Evolutionary conservation across 2,329 filamentous ascomycete genomes (phyloP).

Genomic region (Exophiala dermatitidis): DNA sequence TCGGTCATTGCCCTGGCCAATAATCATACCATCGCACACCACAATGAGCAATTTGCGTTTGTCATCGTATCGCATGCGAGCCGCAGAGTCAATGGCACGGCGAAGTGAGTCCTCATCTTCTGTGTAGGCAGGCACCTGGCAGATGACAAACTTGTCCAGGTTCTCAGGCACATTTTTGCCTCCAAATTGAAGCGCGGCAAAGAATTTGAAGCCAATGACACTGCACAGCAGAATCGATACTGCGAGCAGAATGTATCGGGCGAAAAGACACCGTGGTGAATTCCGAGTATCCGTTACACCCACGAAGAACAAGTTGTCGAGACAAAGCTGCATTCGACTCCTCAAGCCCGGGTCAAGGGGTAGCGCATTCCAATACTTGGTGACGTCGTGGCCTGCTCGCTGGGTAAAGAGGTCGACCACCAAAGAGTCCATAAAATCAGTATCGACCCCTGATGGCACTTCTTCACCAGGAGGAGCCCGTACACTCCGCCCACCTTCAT

Average conservation of each 20-base stretch:
- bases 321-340: constrained; percentile 66
- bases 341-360: constrained; percentile 51
- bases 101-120: constrained; percentile 97
- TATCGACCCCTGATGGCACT: constrained; percentile 45
- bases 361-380: constrained; percentile 72
- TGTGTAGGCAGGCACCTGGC: constrained; percentile 94
- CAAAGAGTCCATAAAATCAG: constrained; percentile 71
- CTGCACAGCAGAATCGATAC: constrained; percentile 72
- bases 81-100: constrained; percentile 92
- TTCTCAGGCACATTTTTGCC: constrained; percentile 89
- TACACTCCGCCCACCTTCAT: constrained; percentile 64
- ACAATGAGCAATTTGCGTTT: constrained; percentile 93
- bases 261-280: constrained; percentile 75
- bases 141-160: constrained; percentile 96
- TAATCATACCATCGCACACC: constrained; percentile 98
- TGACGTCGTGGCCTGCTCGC: constrained; percentile 70
- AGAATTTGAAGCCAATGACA: constrained; percentile 91
- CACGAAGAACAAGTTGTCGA: constrained; percentile 92
- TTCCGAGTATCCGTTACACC: constrained; percentile 87
- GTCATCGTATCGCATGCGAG: constrained; percentile 93
- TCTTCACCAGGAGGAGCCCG: constrained; percentile 50
- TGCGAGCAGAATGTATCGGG: constrained; percentile 79
- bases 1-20: constrained; percentile 93
- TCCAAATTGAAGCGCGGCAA: constrained; percentile 90
- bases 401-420: constrained; percentile 72